These are phyloP conservation scores for Parastagonospora avenae DNA, from an alignment of 2,329 filamentous ascomycete species.

Conservation along the genomic window DNA sequence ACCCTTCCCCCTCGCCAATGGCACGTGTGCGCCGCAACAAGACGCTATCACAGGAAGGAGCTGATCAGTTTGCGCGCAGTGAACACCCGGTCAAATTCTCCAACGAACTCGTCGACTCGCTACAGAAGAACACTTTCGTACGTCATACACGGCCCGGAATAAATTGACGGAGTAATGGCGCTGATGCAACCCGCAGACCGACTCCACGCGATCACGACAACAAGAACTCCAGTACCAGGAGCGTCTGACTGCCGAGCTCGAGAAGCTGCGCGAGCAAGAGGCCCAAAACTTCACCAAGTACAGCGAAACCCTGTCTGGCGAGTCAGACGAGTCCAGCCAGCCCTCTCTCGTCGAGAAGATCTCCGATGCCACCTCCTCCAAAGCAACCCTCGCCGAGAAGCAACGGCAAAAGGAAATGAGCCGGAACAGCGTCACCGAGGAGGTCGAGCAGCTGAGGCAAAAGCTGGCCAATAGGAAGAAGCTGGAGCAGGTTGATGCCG, in stretches of 20 bases:
- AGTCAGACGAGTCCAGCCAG: conserved; percentile 46
- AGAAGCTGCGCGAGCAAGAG: conserved; percentile 75
- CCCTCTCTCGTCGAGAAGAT: conserved; percentile 45
- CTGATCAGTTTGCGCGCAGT: conserved; percentile 52
- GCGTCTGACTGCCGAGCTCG: conserved; percentile 84
- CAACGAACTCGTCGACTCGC: conserved; percentile 77
- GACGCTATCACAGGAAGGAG: conserved; percentile 4
- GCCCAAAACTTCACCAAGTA: conserved; percentile 70
- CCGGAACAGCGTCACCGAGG: conserved; percentile 59
- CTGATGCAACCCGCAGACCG: conserved; percentile 65
- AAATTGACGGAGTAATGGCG: not conserved
- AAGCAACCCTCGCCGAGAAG: conserved; percentile 47
- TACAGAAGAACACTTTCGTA: conserved; percentile 88
- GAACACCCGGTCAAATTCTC: conserved; percentile 73
- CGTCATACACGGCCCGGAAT: conserved; percentile 2
- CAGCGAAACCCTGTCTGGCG: conserved; percentile 65
- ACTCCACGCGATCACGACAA: conserved; percentile 81
- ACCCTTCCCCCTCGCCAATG: conserved; percentile 22
- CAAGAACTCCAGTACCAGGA: conserved; percentile 87
- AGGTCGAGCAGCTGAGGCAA: conserved; percentile 61
- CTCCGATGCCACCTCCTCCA: conserved; percentile 40
- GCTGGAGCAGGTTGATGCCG: conserved; percentile 68
- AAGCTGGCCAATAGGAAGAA: conserved; percentile 61
- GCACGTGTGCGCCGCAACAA: conserved; percentile 5
- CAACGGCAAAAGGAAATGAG: conserved; percentile 54